Evolutionary conservation across 345 rosid genomes (phyloP).

Genomic region (Crucihimalaya himalaica): DNA sequence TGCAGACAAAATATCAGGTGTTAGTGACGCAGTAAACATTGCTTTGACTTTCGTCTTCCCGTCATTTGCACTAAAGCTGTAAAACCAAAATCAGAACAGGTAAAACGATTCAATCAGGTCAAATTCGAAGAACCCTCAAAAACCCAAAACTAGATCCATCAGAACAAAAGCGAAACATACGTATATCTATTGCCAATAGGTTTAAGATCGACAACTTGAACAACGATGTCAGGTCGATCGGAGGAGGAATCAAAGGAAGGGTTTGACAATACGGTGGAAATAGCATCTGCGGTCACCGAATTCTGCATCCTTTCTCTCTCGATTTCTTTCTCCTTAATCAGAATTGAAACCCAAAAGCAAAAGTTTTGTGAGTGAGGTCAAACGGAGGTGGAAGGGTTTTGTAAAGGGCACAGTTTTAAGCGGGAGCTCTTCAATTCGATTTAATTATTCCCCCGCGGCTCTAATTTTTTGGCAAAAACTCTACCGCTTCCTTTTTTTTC

Average conservation of each 20-base stretch:
- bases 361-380: too few species aligned
- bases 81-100: background rate
- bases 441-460: too few species aligned
- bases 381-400: too few species aligned
- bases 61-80: slow-evolving; percentile 78
- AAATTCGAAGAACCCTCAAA: background rate
- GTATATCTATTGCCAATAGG: slow-evolving; percentile 77
- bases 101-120: background rate
- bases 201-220: slow-evolving; percentile 83
- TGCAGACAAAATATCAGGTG: slow-evolving; percentile 66
- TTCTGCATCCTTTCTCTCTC: slow-evolving; percentile 42
- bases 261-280: slow-evolving; percentile 53
- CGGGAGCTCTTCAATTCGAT: too few species aligned
- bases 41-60: slow-evolving; percentile 72
- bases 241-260: slow-evolving; percentile 69
- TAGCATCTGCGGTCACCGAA: slow-evolving; percentile 60
- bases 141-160: background rate
- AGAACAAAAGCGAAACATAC: slow-evolving; percentile 40
- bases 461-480: too few species aligned
- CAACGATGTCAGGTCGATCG: slow-evolving; percentile 55
- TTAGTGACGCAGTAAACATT: slow-evolving; percentile 58
- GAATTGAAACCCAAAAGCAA: too few species aligned
- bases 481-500: too few species aligned
- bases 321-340: too few species aligned
- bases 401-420: too few species aligned